Evolutionary conservation across 2,329 filamentous ascomycete species (phyloP).

Genomic region (Periglandula ipomoeae): DNA sequence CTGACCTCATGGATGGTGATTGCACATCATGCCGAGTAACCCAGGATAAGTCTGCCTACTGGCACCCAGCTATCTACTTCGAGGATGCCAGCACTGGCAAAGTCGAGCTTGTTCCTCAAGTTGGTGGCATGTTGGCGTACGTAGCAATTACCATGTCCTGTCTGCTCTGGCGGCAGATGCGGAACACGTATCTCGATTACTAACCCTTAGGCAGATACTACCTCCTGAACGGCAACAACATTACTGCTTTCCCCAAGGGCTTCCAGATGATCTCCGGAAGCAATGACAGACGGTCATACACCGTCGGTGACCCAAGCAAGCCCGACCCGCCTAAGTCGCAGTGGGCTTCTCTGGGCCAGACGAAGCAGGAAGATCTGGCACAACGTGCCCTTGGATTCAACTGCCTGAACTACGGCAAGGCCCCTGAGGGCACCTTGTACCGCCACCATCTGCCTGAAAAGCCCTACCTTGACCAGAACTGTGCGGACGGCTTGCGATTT

Average conservation of each 20-base stretch:
- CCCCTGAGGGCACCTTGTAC: conserved; percentile 64
- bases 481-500: conserved; percentile 69
- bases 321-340: conserved; percentile 56
- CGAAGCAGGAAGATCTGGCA: conserved; percentile 55
- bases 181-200: no score
- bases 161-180: no score
- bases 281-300: conserved; percentile 58
- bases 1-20: conserved; percentile 47
- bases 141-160: no score
- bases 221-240: conserved; percentile 56
- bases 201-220: conserved; percentile 59
- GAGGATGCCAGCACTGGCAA: conserved; percentile 53
- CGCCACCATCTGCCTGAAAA: conserved; percentile 79
- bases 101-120: conserved; percentile 60
- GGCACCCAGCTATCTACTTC: conserved; percentile 75
- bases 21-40: conserved; percentile 77
- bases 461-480: conserved; percentile 69
- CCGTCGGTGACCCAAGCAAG: conserved; percentile 55
- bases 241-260: conserved; percentile 64
- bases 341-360: conserved; percentile 57
- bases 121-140: conserved; percentile 79
- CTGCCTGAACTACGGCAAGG: conserved; percentile 70
- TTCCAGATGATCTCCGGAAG: conserved; percentile 81
- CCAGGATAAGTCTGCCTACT: conserved; percentile 83
- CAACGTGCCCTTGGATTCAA: conserved; percentile 91